A percentile compares a stretch with the other conserved stretches of the same genome.
Evolutionary conservation across 345 rosid genomes (phyloP).

Genomic region (Hibiscus tridactylites): DNA sequence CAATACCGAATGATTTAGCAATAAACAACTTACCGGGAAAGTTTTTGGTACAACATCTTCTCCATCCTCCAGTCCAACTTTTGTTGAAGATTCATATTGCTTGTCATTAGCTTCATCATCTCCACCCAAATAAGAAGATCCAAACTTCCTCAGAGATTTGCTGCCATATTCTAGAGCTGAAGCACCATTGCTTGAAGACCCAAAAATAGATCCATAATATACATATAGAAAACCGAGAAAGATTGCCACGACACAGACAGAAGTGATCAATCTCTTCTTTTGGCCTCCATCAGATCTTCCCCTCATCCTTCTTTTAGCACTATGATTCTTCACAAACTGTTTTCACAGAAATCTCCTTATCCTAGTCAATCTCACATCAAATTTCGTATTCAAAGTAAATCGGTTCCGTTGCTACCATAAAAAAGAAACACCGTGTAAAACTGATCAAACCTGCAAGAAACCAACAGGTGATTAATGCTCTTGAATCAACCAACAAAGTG

Average conservation of each 20-base stretch:
- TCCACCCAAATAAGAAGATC: conserved; percentile 70
- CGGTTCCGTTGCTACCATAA: background rate
- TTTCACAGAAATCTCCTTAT: conserved; percentile 22
- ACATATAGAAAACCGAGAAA: conserved; percentile 66
- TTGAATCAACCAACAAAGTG: background rate
- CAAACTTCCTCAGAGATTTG: conserved; percentile 63
- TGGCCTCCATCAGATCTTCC: conserved; percentile 89
- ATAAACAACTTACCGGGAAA: conserved; percentile 65
- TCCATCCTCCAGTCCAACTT: conserved; percentile 40
- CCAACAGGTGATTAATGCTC: background rate
- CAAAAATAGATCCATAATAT: conserved; percentile 61
- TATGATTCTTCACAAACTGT: conserved; percentile 15
- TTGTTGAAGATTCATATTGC: conserved; percentile 47
- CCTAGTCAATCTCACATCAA: background rate
- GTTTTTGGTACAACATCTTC: conserved; percentile 46
- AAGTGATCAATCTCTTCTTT: conserved; percentile 69
- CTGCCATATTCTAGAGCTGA: conserved; percentile 75
- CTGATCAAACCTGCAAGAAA: conserved; percentile 12
- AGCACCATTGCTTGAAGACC: conserved; percentile 51
- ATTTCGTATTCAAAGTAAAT: background rate
- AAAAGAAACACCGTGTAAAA: background rate
- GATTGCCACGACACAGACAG: conserved; percentile 37
- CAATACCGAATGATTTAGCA: background rate
- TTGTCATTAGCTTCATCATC: conserved; percentile 63
- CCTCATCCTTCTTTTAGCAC: conserved; percentile 45